Evolutionary conservation across 2,329 filamentous ascomycete species (phyloP).

Genomic region (Neopestalotiopsis clavispora): DNA sequence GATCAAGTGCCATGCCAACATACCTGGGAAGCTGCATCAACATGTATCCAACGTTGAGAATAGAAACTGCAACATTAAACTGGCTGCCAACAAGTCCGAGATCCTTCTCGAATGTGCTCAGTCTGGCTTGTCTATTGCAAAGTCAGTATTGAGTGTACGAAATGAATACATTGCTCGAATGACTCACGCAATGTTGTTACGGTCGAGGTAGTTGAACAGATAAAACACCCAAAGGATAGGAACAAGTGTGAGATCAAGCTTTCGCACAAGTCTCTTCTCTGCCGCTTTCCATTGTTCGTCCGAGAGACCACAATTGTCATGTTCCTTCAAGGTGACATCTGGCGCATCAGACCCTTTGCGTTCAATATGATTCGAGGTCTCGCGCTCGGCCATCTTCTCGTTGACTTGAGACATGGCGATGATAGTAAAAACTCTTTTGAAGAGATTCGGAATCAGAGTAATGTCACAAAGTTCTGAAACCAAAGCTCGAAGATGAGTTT

Average conservation of each 20-base stretch:
- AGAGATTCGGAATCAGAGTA: not conserved
- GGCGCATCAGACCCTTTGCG: not conserved
- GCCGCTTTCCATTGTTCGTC: constrained; percentile 21
- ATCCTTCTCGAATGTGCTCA: not conserved
- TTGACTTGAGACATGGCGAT: not conserved
- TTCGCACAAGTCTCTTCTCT: constrained; percentile 42
- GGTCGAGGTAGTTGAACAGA: constrained; percentile 37
- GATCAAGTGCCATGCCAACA: too few relatives aligned
- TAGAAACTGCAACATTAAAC: constrained; percentile 37
- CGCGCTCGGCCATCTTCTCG: not conserved
- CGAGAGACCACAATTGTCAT: not conserved
- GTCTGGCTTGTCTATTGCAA: not conserved
- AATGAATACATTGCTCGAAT: constrained; percentile 34
- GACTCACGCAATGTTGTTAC: constrained; percentile 53
- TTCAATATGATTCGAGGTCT: not conserved
- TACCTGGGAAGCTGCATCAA: constrained; percentile 44
- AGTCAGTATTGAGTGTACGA: constrained; percentile 28
- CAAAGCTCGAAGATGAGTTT: not conserved
- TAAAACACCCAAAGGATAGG: constrained; percentile 40
- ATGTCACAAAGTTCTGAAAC: not conserved
- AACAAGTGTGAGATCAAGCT: constrained; percentile 41
- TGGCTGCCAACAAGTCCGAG: constrained; percentile 34
- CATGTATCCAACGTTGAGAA: constrained; percentile 34
- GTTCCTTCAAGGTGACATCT: not conserved
- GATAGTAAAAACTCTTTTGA: not conserved